A percentile compares a stretch with the other conserved stretches of the same genome.
Evolutionary conservation across 108 stramenopile genomes (phyloP).

Genomic region (Asterionellopsis glacialis): DNA sequence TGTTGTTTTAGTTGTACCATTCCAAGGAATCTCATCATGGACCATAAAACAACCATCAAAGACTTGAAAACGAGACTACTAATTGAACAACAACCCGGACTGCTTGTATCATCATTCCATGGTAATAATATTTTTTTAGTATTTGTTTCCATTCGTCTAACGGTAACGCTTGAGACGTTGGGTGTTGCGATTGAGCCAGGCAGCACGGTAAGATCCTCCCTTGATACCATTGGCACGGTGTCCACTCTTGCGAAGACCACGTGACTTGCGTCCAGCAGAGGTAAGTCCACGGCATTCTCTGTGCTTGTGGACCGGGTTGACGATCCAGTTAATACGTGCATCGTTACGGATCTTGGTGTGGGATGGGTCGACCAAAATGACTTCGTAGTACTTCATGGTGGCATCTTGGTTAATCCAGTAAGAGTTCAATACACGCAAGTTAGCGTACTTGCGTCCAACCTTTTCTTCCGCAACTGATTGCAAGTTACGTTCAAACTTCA

Average conservation of each 20-base stretch:
- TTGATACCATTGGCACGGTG: slow-evolving; percentile 98
- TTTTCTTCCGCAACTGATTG: slow-evolving; percentile 98
- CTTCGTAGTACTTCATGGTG: slow-evolving; percentile 99
- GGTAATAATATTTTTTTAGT: no score
- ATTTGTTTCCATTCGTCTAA: no score
- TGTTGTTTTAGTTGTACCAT: no score
- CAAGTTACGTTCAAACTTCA: slow-evolving; percentile 98
- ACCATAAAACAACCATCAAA: no score
- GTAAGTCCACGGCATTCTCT: slow-evolving; percentile 99
- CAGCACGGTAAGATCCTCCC: slow-evolving; percentile 90
- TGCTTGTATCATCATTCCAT: no score
- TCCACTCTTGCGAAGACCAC: slow-evolving; percentile 98
- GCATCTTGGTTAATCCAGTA: slow-evolving; percentile 99
- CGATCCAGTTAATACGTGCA: slow-evolving; percentile 99
- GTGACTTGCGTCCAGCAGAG: slow-evolving; percentile 94
- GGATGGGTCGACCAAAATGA: slow-evolving; percentile 96
- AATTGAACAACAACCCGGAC: no score
- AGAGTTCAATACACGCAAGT: slow-evolving; percentile 99
- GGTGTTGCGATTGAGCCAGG: slow-evolving; percentile 97
- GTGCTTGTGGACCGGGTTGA: slow-evolving; percentile 99
- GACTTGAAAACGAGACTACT: no score
- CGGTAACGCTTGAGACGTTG: slow-evolving; percentile 97
- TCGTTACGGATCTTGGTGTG: slow-evolving; percentile 98
- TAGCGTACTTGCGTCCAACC: slow-evolving; percentile 92
- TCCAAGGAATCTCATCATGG: no score